phyloP scores from a whole-genome alignment of 768 basidiomycete species.

The Boletus rufocinnamomeus region DNA sequence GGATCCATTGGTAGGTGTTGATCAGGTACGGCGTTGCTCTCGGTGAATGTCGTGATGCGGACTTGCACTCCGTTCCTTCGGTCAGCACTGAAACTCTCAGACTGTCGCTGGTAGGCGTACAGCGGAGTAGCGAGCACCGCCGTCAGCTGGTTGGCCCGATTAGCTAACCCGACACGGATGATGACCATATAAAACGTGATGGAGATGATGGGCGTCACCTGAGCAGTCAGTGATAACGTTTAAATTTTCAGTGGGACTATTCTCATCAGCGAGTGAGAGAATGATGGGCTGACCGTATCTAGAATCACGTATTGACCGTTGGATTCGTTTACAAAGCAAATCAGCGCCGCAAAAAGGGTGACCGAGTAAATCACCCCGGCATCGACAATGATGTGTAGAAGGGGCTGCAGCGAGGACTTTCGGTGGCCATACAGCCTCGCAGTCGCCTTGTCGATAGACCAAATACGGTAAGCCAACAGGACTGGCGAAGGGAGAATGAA shows the following conservation, averaged over 20 bases:
- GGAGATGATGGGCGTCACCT: not conserved
- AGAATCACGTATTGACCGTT: constrained; percentile 39
- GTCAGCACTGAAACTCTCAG: not conserved
- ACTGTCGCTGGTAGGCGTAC: not conserved
- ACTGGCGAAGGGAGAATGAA: constrained; percentile 11
- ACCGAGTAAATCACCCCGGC: constrained; percentile 41
- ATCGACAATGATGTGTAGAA: constrained; percentile 39
- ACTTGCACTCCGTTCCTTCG: constrained; percentile 10
- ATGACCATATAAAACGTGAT: not conserved
- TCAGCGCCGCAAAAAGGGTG: constrained; percentile 36
- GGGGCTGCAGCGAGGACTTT: constrained; percentile 14
- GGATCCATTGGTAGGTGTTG: too few species aligned
- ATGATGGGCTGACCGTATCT: constrained; percentile 33
- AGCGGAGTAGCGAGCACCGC: not conserved
- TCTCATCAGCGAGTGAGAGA: not conserved
- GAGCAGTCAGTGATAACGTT: not conserved
- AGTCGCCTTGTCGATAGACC: constrained; percentile 29
- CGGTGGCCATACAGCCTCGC: constrained; percentile 16
- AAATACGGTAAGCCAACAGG: constrained; percentile 34
- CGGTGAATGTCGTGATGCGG: constrained; percentile 3
- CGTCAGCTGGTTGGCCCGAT: not conserved
- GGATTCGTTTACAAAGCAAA: constrained; percentile 30
- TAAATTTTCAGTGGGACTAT: not conserved
- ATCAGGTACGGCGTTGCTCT: too few species aligned
- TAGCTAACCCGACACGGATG: not conserved